These are phyloP conservation scores for Carex kokanica DNA, from an alignment of 176 grass and related monocot species.

Conservation along the genomic window DNA sequence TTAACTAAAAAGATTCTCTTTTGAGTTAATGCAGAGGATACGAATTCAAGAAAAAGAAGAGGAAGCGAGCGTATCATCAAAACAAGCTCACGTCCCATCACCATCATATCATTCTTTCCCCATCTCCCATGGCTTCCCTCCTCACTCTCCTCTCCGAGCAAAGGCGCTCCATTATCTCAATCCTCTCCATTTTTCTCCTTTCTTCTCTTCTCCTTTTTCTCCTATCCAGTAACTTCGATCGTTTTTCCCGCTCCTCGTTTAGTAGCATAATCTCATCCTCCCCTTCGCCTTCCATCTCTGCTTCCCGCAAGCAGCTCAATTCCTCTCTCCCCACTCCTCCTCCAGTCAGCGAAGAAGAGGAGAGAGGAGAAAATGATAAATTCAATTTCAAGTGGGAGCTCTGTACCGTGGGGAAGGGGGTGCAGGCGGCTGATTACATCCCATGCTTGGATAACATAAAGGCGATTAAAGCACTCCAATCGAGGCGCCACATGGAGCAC, in stretches of 20 bases:
- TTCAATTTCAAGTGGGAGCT: conserved; percentile 48
- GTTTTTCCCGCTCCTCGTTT: conserved; percentile 30
- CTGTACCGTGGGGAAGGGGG: conserved; percentile 53
- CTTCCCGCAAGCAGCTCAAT: conserved; percentile 11
- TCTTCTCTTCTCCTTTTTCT: conserved; percentile 43
- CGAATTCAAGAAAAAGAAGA: neutral
- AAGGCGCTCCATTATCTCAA: conserved; percentile 34
- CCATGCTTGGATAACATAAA: conserved; percentile 84
- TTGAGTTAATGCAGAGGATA: too few species aligned
- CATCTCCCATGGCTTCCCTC: conserved; percentile 33
- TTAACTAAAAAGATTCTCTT: too few species aligned
- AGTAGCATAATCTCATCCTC: conserved; percentile 15
- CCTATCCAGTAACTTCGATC: conserved; percentile 28
- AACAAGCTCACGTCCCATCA: neutral
- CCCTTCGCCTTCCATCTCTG: conserved; percentile 3
- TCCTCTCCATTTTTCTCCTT: conserved; percentile 39
- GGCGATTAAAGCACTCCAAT: conserved; percentile 67
- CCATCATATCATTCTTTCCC: neutral
- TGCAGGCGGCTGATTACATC: conserved; percentile 67
- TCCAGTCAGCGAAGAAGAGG: conserved; percentile 7
- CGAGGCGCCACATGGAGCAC: conserved; percentile 79
- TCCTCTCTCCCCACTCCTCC: conserved; percentile 1
- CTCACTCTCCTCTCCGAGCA: conserved; percentile 48
- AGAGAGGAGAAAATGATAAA: conserved; percentile 16
- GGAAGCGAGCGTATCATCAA: neutral